Base-by-base conservation (phyloP, 192 early-diverging fungal species). In the Coemansia sp. region DNA sequence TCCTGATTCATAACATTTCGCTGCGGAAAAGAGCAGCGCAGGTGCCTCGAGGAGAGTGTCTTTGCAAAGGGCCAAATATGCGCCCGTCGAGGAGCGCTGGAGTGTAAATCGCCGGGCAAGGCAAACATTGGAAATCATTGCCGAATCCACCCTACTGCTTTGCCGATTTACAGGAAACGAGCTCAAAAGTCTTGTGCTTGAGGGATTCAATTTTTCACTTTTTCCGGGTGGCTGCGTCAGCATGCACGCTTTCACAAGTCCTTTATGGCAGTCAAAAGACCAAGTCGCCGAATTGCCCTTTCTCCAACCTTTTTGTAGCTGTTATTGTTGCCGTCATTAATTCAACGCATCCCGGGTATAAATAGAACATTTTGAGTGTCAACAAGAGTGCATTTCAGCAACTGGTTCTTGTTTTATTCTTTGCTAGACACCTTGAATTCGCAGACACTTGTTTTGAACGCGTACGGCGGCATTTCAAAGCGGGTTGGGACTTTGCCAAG, bases 1-100 rank as follows among this genome's bases (percentile, higher is more conserved):
- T 59, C 58, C 35, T 37, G 58, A 59, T 59, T 59, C 58, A 59
- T 23, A 41, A 48, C 47, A 60, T 23, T n/a, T 32, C 14, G 15
- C 38, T n/a, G 56, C 29, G 27, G 25, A 17, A 38, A 8, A 10
- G 19, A 19, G 29, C 35, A 11, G 32, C 2, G 56, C 21, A 32
- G 11, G 38, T 38, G 32, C n/a, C 19, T 19, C 41, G 37, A 22
- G 37, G 19, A 41, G 38, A 12, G 57, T 17, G 19, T 22, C 37
- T 17, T 35, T 21, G n/a, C 22, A 17, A 37, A 41, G 41, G 10
- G 41, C 15, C 41, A 45, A 45, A 45, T 0, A 45, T 0, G 35
- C 56, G 35, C 24, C 25, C 41, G 41, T 45, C 41, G 41, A 41
- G 39, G 9, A 41, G 39, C 39, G 39, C 39, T 14, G 39, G 39